phyloP scores from a whole-genome alignment of 331 rosid species.

The Prunus yedoensis region DNA sequence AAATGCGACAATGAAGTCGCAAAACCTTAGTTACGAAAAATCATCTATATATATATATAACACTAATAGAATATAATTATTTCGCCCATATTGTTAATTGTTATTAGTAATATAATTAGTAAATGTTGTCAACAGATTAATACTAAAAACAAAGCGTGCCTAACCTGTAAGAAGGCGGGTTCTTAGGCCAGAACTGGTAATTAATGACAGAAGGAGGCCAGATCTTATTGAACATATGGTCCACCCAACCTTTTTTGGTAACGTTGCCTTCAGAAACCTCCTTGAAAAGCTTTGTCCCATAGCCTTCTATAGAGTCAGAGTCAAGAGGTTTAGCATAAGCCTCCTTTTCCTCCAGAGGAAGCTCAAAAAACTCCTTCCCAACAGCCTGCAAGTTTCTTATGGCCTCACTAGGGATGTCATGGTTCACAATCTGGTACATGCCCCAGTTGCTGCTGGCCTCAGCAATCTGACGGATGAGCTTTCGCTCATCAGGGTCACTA shows the following conservation, averaged over 20 bases:
- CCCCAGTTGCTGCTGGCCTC: constrained; percentile 62
- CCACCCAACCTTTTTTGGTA: constrained; percentile 67
- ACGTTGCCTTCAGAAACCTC: constrained; percentile 35
- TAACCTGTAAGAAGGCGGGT: constrained; percentile 65
- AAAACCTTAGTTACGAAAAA: no score
- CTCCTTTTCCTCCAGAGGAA: constrained; percentile 63
- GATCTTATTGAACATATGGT: constrained; percentile 56
- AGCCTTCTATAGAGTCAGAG: constrained; percentile 49
- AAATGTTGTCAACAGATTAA: background rate
- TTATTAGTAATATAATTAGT: no score
- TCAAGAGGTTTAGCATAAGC: constrained; percentile 33
- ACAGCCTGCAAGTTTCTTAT: constrained; percentile 46
- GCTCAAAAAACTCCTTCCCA: constrained; percentile 59
- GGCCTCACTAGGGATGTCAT: constrained; percentile 45
- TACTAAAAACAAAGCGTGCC: background rate
- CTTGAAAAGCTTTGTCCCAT: constrained; percentile 53
- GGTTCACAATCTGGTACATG: constrained; percentile 72
- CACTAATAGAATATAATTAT: no score
- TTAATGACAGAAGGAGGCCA: constrained; percentile 68
- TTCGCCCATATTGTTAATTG: no score
- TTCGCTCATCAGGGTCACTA: constrained; percentile 36
- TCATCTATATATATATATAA: no score
- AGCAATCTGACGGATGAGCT: constrained; percentile 12
- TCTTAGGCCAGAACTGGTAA: constrained; percentile 60
- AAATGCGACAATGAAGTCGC: no score